Evolutionary conservation across 2,329 filamentous ascomycete genomes (phyloP), one percentile per base, ranked within the genome.

Genomic region (Apiospora hydei): DNA sequence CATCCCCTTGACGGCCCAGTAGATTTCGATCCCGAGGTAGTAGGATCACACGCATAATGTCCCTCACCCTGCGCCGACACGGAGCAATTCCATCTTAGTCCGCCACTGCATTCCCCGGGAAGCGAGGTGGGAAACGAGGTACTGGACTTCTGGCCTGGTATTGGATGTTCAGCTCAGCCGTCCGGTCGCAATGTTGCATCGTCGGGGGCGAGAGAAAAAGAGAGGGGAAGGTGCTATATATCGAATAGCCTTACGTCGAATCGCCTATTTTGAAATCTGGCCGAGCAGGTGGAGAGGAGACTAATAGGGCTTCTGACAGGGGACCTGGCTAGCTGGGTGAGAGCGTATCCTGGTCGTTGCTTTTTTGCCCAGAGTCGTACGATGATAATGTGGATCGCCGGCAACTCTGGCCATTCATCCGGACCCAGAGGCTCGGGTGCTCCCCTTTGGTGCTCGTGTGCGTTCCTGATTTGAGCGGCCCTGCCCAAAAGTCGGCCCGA

Each of bases 361-460:
- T 41, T 64, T 64, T 64, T 38, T 41, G 30, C 11, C 4, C 41
- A 11, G 10, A 8, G n/a, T 64, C 57, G 57, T 64, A 64, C 34
- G 57, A 64, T 41, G 57, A 18, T 21, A 14, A n/a, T 64, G 57
- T 64, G 57, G 34, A 64, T 24, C 34, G 30, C 57, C 18, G 57
- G 34, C 34, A n/a, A 38, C 16, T n/a, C 30, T 7, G 18, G 16
- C 57, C 30, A 64, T 41, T 24, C 34, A 41, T 64, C 57, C 57
- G 57, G 57, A 14, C 57, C 57, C 57, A 38, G 57, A 64, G 21
- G 57, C 34, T 64, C 57, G 57, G 57, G 57, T 64, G 34, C 57
- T 38, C 53, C 30, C 53, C n/a, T 38, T 4, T 14, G n/a, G 4
- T 38, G 30, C 53, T 38, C 18, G 16, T 38, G 30, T 16, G 14